Base-by-base conservation (phyloP, 495 filamentous ascomycete species). In the Lepraria neglecta region DNA sequence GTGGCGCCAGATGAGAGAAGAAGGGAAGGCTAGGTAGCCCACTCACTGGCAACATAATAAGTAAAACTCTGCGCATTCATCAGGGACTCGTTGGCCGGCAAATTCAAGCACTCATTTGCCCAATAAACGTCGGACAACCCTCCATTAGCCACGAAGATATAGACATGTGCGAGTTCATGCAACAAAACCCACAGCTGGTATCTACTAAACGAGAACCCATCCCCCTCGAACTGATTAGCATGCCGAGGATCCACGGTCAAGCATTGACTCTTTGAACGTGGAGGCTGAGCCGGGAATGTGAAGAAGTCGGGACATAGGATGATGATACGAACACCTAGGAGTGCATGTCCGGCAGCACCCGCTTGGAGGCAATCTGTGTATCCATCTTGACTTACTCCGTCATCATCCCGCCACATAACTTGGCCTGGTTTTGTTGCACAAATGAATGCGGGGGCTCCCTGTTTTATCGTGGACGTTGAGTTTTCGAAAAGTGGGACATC, bases 91-190 rank as follows among this genome's bases (percentile, higher is more conserved):
- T 12, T 30, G 35, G 14, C 38, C 1, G 1, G 3, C 28, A 64
- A 35, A 21, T 11, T 21, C n/a, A 48, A 10, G 27, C 56, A 59
- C 6, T 64, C 15, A 19, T 64, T 53, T 2, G 52, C 47, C 24
- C 3, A 7, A 15, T 51, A 55, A 17, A 64, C 3, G 6, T 59
- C 56, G 2, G 15, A 3, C 6, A 17, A 5, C 15, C 7, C 9
- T 7, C 47, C 44, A 24, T 4, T 47, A 1, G 14, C 15, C 19
- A 27, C 30, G 21, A 43, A 59, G 12, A 64, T 33, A 52, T 64
- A 64, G 14, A 1, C 15, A 55, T 64, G 61, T 45, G 43, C 56
- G 35, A 64, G 19, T 52, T 64, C 61, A 58, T 64, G 56, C 55
- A 64, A 28, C 19, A 64, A 15, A 3, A 28, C 19, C 61, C 56